Evolutionary conservation across 139 green algal genomes (phyloP).

Genomic region (Eudorina sp.): DNA sequence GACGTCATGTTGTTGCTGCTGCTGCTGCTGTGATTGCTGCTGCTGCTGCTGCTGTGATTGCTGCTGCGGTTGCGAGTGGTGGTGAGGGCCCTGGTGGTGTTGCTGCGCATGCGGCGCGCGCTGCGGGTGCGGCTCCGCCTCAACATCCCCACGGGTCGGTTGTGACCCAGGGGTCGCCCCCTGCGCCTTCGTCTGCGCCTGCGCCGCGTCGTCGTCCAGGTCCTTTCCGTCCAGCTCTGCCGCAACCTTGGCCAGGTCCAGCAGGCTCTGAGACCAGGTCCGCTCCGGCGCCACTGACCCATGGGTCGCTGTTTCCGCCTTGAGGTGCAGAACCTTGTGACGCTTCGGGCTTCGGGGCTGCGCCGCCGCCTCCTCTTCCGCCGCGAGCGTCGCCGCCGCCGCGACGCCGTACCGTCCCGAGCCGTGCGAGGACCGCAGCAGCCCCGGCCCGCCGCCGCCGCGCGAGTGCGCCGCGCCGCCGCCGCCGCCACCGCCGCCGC

Average conservation of each 20-base stretch:
- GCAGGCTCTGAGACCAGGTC: slow-evolving; percentile 25
- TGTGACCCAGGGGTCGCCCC: too few relatives aligned
- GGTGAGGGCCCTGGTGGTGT: not conserved
- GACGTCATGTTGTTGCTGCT: not conserved
- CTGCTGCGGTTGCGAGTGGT: too few relatives aligned
- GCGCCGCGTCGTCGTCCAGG: slow-evolving; percentile 38
- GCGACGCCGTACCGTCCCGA: slow-evolving; percentile 12
- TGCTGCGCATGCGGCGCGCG: not conserved
- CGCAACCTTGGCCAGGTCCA: slow-evolving; percentile 39
- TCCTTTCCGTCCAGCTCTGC: slow-evolving; percentile 26
- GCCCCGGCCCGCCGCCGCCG: not conserved
- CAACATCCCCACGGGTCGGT: too few relatives aligned
- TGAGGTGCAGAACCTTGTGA: not conserved
- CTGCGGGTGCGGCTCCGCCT: not conserved
- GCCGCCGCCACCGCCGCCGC: not conserved
- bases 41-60: not conserved
- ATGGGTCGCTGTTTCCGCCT: not conserved
- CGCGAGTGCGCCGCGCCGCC: too few relatives aligned
- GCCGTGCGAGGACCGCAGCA: not conserved
- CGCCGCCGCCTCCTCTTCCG: not conserved
- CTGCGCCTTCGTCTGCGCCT: not conserved
- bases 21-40: not conserved
- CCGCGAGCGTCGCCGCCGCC: not conserved
- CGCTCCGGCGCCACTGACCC: not conserved
- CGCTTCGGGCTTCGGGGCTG: slow-evolving; percentile 35